Base-by-base conservation (phyloP, 495 filamentous ascomycete genomes). In the Penicillium malachiteum region DNA sequence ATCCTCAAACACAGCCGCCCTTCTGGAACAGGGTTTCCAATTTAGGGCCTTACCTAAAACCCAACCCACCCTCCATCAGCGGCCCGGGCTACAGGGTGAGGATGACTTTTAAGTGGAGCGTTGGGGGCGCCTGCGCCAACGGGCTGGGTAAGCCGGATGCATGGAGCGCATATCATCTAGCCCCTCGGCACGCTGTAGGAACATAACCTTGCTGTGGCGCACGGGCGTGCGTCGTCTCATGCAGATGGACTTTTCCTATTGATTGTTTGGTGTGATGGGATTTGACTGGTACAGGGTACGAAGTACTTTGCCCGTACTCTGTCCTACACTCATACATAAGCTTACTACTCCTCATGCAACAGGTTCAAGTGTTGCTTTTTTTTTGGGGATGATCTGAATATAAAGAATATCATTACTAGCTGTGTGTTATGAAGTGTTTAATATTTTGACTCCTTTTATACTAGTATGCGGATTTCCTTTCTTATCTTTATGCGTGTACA, bases 151-250 rank as follows among this genome's bases (percentile, higher is more conserved):
- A 53, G 39, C 54, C 47, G 54, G 46, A 34, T 10, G 54, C 47
- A 56, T 37, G 34, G 31, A 18, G n/a, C 46, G 34, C 13, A 26
- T 40, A 50, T 57, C 49, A 52, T 49, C 56, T 51, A 21, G 46
- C 30, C 14, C 14, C n/a, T 41, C 46, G 33, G 39, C 39, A 41
- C 14, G 39, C 14, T 50, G 50, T 47, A 61, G 58, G 58, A 50
- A 51, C 59, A 62, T 58, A 56, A 48, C 57, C 57, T 59, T 59
- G 50, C 38, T 42, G 37, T 13, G 17, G 40, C 50, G 35, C 50
- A 57, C 50, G 49, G 50, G 41, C 32, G 41, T 35, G 42, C 9
- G 7, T 17, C 44, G n/a, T 14, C 39, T 41, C 21, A 30, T 46
- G 43, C 18, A 32, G 18, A 21, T 14, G 39, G 12, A 14, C 6